Evolutionary conservation across 2,329 filamentous ascomycete species (phyloP).

Genomic region (Trichoderma brevicompactum): DNA sequence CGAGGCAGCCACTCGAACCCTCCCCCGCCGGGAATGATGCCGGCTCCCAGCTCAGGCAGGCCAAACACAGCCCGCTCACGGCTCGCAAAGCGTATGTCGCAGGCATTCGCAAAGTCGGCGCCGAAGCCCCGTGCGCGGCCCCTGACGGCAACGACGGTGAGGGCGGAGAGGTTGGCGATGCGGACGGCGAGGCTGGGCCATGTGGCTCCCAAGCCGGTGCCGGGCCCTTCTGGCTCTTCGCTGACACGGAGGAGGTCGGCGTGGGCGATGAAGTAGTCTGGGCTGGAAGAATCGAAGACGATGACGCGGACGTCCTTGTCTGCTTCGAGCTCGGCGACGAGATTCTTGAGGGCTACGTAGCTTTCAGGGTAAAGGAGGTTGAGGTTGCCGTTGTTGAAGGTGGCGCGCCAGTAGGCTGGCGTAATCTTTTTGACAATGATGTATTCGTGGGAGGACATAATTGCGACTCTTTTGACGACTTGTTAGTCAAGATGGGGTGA

Average conservation of each 20-base stretch:
- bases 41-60: neutral
- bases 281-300: neutral
- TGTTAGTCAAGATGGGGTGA: too few species aligned
- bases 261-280: constrained; percentile 1
- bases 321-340: too few species aligned
- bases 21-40: neutral
- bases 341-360: neutral
- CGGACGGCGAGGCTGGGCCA: neutral
- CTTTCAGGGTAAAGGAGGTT: neutral
- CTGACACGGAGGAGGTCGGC: neutral
- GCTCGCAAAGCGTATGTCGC: neutral
- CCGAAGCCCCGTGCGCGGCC: neutral
- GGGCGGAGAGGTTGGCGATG: neutral
- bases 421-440: constrained; percentile 2
- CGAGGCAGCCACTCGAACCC: neutral
- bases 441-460: neutral
- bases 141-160: neutral
- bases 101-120: neutral
- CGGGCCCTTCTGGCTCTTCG: neutral
- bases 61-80: neutral
- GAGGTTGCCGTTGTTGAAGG: neutral
- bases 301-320: neutral
- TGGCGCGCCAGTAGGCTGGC: neutral
- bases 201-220: neutral
- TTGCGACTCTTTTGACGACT: too few species aligned